Base-by-base conservation (phyloP, 345 rosid species). In the Hibiscus syriacus region DNA sequence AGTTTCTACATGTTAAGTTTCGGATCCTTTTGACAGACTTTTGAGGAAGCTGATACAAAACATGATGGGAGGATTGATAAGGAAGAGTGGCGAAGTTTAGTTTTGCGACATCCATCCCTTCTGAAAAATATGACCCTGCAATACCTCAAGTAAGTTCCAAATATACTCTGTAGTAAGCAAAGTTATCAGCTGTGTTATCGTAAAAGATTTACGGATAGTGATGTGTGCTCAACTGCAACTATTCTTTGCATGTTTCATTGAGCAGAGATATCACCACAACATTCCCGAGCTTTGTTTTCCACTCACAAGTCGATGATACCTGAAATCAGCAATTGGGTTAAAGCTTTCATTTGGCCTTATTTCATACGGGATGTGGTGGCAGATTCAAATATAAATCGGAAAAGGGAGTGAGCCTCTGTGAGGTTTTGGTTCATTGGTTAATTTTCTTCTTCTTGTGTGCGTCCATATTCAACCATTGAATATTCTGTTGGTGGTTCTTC, bases 1-100 rank as follows among this genome's bases (percentile, higher is more conserved):
- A n/a, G n/a, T n/a, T n/a, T n/a, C n/a, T n/a, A n/a, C n/a, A n/a
- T n/a, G n/a, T n/a, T n/a, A n/a, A n/a, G n/a, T n/a, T n/a, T n/a
- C n/a, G n/a, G n/a, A n/a, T n/a, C n/a, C n/a, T n/a, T n/a, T n/a
- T n/a, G n/a, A n/a, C n/a, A n/a, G n/a, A n/a, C n/a, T n/a, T n/a
- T n/a, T n/a, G n/a, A n/a, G n/a, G n/a, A n/a, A 83, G 98, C 98
- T 4, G 96, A 93, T 78, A 93, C 98, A 9, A 90, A 93, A 73
- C 96, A 93, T n/a, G 97, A 93, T 63, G 99, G 99, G 73, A 89
- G 79, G 80, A 90, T 93, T 0, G 97, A 90, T 68, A 87, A 91
- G 77, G 97, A 93, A 80, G 97, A 90, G 78, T 93, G 99, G 97
- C 82, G 96, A 77, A 86, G 71, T n/a, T n/a, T n/a, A n/a, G n/a